Percentiles rank a stretch among this genome's conserved stretches.
These are phyloP conservation scores for Fraxinus paxiana DNA, from an alignment of 305 asterid genomes.

Conservation along the genomic window DNA sequence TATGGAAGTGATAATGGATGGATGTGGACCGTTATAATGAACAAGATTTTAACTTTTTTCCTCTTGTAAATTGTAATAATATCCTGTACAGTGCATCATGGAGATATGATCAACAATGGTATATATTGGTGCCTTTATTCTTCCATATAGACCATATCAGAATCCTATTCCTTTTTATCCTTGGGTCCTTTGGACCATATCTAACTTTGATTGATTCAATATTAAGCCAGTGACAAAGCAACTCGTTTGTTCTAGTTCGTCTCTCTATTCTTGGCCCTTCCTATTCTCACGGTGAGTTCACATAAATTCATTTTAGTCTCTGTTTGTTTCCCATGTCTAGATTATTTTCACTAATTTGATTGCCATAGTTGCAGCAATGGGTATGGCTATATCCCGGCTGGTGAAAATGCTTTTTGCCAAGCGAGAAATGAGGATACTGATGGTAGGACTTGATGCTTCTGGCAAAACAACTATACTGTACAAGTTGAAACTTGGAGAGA, in stretches of 20 bases:
- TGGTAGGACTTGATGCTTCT: conserved; percentile 59
- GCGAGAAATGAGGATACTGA: conserved; percentile 53
- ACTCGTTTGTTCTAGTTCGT: not conserved
- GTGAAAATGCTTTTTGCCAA: conserved; percentile 41
- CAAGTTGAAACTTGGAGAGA: conserved; percentile 54
- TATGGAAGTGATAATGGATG: not conserved
- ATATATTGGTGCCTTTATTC: conserved; percentile 21
- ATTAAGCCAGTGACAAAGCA: conserved; percentile 1
- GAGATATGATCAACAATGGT: not conserved
- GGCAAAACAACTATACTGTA: conserved; percentile 53
- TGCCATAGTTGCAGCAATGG: conserved; percentile 30
- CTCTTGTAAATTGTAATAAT: not conserved
- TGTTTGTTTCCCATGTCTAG: not conserved
- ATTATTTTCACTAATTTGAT: not conserved
- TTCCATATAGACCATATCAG: conserved; percentile 21
- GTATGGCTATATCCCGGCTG: conserved; percentile 40
- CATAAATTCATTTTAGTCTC: not conserved
- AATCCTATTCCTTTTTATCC: conserved; percentile 24
- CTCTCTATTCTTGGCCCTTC: not conserved
- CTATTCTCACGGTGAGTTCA: not conserved
- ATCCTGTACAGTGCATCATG: not conserved
- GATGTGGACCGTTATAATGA: not conserved
- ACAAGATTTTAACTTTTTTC: not conserved
- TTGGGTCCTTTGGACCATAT: conserved; percentile 5
- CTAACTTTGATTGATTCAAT: not conserved